These are phyloP conservation scores for Blastobotrys niveus DNA, from an alignment of 1,139 yeast genomes.

Conservation along the genomic window DNA sequence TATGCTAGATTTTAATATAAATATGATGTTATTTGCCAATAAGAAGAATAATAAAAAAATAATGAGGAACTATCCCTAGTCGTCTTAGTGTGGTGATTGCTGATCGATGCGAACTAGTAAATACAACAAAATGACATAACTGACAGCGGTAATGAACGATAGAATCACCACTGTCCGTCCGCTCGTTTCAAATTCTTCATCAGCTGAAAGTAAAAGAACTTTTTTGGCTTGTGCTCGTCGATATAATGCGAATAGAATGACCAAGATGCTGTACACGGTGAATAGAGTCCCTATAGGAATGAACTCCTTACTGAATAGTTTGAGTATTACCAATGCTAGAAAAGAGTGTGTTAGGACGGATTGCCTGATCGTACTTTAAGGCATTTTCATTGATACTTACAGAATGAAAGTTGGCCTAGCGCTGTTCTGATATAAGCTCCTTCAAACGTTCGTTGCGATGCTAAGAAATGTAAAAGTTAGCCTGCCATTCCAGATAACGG, in stretches of 20 bases:
- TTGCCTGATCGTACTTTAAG: not conserved
- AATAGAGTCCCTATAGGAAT: conserved; percentile 38
- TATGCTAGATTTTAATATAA: not conserved
- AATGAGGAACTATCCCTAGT: no score
- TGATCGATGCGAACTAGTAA: conserved; percentile 7
- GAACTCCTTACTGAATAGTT: conserved; percentile 37
- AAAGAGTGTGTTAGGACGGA: not conserved
- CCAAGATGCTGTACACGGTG: conserved; percentile 35
- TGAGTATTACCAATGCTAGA: conserved; percentile 33
- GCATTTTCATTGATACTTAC: conserved; percentile 20
- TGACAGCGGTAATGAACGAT: conserved; percentile 25
- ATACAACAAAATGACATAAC: conserved; percentile 25
- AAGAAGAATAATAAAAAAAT: not conserved
- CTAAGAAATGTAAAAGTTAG: conserved; percentile 18
- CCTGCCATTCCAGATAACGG: not conserved
- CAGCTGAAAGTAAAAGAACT: conserved; percentile 22
- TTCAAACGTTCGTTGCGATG: conserved; percentile 40
- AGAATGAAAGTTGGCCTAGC: conserved; percentile 36
- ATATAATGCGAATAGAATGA: conserved; percentile 31
- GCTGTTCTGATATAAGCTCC: conserved; percentile 42
- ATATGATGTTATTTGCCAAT: no score
- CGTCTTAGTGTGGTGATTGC: not conserved
- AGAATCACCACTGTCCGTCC: conserved; percentile 32
- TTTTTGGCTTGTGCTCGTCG: conserved; percentile 26
- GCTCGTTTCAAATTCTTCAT: conserved; percentile 24